Evolutionary conservation across 441 rosid genomes (phyloP).

Genomic region (Adansonia madagascariensis): DNA sequence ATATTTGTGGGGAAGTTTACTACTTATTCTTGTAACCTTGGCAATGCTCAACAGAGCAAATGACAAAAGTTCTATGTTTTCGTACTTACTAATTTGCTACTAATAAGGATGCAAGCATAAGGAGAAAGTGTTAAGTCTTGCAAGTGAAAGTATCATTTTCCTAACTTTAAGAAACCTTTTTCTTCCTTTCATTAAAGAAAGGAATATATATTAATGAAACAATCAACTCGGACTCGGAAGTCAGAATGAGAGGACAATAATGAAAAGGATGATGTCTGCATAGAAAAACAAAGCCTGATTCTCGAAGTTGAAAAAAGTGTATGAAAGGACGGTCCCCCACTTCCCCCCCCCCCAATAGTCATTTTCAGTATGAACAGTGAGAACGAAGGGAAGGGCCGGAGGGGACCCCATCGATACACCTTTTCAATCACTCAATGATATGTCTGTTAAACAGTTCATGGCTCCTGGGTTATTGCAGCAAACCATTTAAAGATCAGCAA

Average conservation of each 20-base stretch:
- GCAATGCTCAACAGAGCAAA: background rate
- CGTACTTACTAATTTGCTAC: background rate
- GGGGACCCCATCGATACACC: conserved; percentile 18
- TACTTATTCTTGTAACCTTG: background rate
- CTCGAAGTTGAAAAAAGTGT: conserved; percentile 3
- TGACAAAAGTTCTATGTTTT: background rate
- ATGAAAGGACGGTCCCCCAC: conserved; percentile 19
- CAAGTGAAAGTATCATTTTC: background rate
- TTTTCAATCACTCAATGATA: conserved; percentile 26
- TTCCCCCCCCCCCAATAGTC: conserved; percentile 5
- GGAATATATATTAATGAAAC: conserved; percentile 15
- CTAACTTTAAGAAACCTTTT: background rate
- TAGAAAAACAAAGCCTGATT: conserved; percentile 22
- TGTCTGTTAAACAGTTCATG: conserved; percentile 33
- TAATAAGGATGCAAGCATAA: background rate
- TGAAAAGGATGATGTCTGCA: conserved; percentile 23
- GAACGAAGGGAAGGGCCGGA: background rate
- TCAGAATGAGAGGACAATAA: conserved; percentile 23
- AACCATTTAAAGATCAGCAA: background rate
- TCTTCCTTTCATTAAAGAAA: background rate
- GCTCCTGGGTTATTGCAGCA: conserved; percentile 31
- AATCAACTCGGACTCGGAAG: conserved; percentile 20
- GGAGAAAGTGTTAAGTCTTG: background rate
- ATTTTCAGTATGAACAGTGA: conserved; percentile 11
- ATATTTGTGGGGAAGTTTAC: background rate